Evolutionary conservation across 768 basidiomycete species (phyloP), one percentile per base, ranked within the genome.

Genomic region (Neoboletus magnificus): DNA sequence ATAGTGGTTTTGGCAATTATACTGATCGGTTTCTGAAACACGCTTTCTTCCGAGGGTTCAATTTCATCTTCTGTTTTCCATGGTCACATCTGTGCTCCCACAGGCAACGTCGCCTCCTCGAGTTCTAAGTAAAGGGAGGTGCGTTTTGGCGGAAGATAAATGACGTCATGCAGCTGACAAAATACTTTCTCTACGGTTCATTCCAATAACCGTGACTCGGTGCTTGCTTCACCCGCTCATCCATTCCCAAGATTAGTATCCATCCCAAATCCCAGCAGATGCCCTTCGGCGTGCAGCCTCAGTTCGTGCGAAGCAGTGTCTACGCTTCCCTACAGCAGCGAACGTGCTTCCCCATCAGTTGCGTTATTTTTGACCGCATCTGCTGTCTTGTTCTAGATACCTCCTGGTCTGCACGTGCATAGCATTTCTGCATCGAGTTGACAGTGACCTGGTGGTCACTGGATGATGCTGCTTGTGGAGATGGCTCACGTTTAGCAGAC

Each of bases 391-490:
- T 50, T 32, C 23, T 18, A n/a, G 23, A 27, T 13, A 29, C 35
- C 50, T 37, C 23, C 18, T n/a, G 1, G 43, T 30, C 23, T 15
- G 20, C 37, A 50, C 45, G 25, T 60, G 54, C 33, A 62, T 40
- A 56, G 36, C 32, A 57, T 48, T 3, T 29, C 43, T 49, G 15
- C 36, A 10, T 18, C 35, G 54, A 32, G 45, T 45, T 37, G 48
- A 55, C 36, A 13, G 30, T 29, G 56, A 56, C n/a, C 7, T 27
- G 15, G 3, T 4, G 7, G 37, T 29, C 13, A 33, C 39, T 16
- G 30, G 37, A 52, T 23, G 51, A 53, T 46, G 7, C 39, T 45
- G 36, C 4, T 46, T 22, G 50, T 54, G 9, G 30, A 11, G 44
- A 47, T 41, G 37, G 44, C 37, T 56, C 50, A 52, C 44, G 20